These are phyloP conservation scores for Volvariella volvacea DNA, from an alignment of 1,284 basidiomycete genomes.

Conservation along the genomic window DNA sequence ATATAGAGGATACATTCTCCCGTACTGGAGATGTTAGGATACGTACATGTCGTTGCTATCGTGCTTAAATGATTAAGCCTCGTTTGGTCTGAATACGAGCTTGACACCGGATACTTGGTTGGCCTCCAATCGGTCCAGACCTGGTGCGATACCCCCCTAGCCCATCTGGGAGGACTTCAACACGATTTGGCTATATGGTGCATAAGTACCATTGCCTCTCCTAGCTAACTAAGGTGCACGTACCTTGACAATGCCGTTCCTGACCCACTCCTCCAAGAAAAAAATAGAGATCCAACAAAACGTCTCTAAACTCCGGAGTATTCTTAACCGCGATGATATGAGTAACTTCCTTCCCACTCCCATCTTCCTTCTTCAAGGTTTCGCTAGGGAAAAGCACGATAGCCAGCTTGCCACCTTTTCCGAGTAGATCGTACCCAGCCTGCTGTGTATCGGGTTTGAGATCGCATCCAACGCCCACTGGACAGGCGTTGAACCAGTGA, in stretches of 20 bases:
- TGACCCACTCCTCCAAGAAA: constrained; percentile 10
- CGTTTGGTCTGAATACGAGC: constrained; percentile 8
- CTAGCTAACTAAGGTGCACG: neutral
- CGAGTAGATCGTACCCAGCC: constrained; percentile 20
- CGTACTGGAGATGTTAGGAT: no score
- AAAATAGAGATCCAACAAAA: constrained; percentile 10
- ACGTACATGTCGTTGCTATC: no score
- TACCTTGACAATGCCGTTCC: constrained; percentile 15
- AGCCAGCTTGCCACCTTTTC: constrained; percentile 35
- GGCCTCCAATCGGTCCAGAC: constrained; percentile 10
- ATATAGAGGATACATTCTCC: no score
- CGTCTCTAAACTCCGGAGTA: constrained; percentile 7
- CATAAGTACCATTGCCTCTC: neutral
- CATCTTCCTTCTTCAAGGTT: constrained; percentile 27
- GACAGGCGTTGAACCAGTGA: constrained; percentile 15
- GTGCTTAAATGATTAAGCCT: no score
- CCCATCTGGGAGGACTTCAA: constrained; percentile 10
- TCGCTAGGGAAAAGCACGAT: constrained; percentile 24
- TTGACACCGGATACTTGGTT: constrained; percentile 10
- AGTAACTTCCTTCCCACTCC: neutral
- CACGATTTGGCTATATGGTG: constrained; percentile 9
- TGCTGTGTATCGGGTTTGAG: constrained; percentile 10
- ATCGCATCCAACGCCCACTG: constrained; percentile 29
- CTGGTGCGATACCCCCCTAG: constrained; percentile 10
- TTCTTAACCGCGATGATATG: neutral